Percentiles rank a stretch among this genome's conserved stretches.
phyloP scores from a whole-genome alignment of 345 rosid genomes.

The Sonneratia caseolaris region DNA sequence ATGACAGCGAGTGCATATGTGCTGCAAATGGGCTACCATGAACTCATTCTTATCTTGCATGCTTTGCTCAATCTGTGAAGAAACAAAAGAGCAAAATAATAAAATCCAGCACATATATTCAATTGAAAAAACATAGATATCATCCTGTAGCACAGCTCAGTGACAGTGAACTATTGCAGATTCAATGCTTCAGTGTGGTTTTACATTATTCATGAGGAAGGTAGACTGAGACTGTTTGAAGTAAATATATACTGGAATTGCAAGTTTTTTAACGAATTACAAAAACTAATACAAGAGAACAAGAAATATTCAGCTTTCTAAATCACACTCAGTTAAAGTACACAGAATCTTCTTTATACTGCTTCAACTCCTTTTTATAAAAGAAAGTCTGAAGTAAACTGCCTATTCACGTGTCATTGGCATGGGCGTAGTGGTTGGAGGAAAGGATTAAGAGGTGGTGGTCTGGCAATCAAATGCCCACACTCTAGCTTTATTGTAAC shows the following conservation, averaged over 20 bases:
- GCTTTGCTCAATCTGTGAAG: slow-evolving; percentile 36
- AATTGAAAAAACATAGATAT: background rate
- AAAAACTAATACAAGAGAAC: background rate
- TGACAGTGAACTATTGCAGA: too few species aligned
- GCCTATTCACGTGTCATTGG: background rate
- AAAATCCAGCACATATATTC: background rate
- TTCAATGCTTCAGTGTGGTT: background rate
- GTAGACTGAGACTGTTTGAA: background rate
- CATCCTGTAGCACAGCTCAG: background rate
- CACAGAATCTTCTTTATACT: background rate
- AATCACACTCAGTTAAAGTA: too few species aligned
- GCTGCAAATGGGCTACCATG: slow-evolving; percentile 44
- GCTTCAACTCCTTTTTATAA: background rate
- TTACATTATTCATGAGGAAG: background rate
- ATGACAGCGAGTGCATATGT: slow-evolving; percentile 40
- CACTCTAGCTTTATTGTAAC: background rate
- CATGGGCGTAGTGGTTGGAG: background rate
- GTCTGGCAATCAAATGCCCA: background rate
- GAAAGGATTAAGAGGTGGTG: background rate
- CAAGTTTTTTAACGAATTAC: background rate
- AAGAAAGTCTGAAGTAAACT: background rate
- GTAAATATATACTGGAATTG: background rate
- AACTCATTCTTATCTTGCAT: slow-evolving; percentile 46
- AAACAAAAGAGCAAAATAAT: slow-evolving; percentile 6
- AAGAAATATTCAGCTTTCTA: too few species aligned